Base-by-base conservation (phyloP, 257 asterid species). In the Plectranthus barbatus region DNA sequence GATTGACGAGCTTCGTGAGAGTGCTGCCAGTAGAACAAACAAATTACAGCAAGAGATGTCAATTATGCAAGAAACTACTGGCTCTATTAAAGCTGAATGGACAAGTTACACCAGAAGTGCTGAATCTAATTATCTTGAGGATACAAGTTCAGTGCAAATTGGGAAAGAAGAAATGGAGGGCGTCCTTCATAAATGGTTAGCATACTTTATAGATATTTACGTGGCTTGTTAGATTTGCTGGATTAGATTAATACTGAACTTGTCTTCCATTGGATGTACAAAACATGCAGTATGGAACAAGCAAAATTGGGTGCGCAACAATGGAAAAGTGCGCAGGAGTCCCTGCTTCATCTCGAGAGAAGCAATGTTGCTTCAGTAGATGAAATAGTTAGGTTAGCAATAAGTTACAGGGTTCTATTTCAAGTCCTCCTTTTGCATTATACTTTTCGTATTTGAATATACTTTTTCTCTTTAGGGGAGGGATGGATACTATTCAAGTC, bases 1-100 rank as follows among this genome's bases (percentile, higher is more conserved):
- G 46, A 76, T 93, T 65, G 86, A 72, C 64, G 93, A 80, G 66
- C 90, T 93, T 60, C 86, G 95, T 6, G 89, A 84, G 80, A 80
- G 80, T 78, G 85, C 95, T 64, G 82, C 86, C 74, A 85, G 74
- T 60, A 84, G 95, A 77, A 87, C 94, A 58, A 67, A 70, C 56
- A 79, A 77, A 72, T 48, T 93, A 64, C 95, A 93, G 66, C 85
- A 87, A 73, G 97, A 93, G 86, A 87, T 87, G 96, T 85, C 92
- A 33, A 74, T 80, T 14, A 84, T 93, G 96, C 93, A 90, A 67
- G 81, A 81, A 61, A 83, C 80, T 3, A 84, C 90, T 44, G 78
- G 79, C 64, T 84, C 85, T 62, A 82, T 86, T 45, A 83, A 84
- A 80, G 70, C 71, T 14, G 89, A 85, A 68, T 93, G 95, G 94